A percentile compares a stretch with the other conserved stretches of the same genome.
Evolutionary conservation across 2,329 filamentous ascomycete species (phyloP).

Genomic region (Dryadomyces sulphureus): DNA sequence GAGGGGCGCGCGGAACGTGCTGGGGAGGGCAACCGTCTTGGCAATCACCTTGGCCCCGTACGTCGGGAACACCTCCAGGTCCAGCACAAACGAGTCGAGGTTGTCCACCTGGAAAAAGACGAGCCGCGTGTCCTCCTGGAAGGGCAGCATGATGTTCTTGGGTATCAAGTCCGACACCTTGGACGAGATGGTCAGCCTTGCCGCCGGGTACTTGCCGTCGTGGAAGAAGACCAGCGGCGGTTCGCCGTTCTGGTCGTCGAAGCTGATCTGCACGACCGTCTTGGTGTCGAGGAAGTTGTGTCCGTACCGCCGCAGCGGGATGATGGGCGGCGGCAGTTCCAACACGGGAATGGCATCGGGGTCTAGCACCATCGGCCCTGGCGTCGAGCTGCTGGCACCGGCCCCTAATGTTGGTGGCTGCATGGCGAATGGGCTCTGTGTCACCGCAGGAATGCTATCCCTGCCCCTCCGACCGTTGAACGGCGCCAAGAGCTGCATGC

Average conservation of each 20-base stretch:
- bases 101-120: constrained; percentile 96
- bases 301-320: constrained; percentile 83
- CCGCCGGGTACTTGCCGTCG: constrained; percentile 88
- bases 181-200: constrained; percentile 87
- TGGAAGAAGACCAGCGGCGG: constrained; percentile 88
- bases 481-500: constrained; percentile 73
- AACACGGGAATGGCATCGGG: constrained; percentile 83
- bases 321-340: constrained; percentile 87
- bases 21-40: constrained; percentile 81
- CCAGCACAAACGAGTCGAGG: constrained; percentile 79
- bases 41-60: constrained; percentile 97
- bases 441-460: constrained; percentile 12
- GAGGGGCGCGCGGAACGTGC: constrained; percentile 61
- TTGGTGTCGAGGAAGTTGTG: constrained; percentile 98
- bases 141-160: constrained; percentile 85
- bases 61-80: constrained; percentile 95
- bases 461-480: constrained; percentile 21
- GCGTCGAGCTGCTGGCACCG: constrained; percentile 31
- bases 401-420: constrained; percentile 23
- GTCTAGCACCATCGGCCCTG: constrained; percentile 54
- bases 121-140: constrained; percentile 87
- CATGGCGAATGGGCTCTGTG: constrained; percentile 26
- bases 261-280: constrained; percentile 85
- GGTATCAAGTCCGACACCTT: constrained; percentile 93
- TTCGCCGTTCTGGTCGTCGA: constrained; percentile 62